Base-by-base conservation (phyloP, 1,284 basidiomycete genomes). In the Puccinia novopanici region DNA sequence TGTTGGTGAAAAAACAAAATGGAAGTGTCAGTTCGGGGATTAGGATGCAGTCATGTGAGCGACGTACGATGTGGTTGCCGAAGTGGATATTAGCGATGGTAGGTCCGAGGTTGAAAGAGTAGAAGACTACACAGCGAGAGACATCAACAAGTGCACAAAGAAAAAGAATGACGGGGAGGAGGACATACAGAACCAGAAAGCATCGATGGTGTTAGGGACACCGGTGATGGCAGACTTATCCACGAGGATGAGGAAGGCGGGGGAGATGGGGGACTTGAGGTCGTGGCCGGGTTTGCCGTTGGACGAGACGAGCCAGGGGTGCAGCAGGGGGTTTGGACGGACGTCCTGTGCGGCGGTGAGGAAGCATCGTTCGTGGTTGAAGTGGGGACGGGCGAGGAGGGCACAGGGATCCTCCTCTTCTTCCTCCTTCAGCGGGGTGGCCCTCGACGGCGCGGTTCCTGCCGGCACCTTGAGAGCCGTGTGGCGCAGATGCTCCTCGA, bases 171-270 rank as follows among this genome's bases (percentile, higher is more conserved):
- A 40, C 45, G 22, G 67, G 24, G n/a, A 42, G 2, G 5, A 30
- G 15, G 61, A 55, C 63, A 54, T 22, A 77, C 75, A 77, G 40
- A 77, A 77, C 75, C 75, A 77, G 30, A 77, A 77, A 10, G 75
- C 75, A 45, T 77, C 75, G 2, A 77, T 34, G 40, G 75, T 77
- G 22, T 52, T 52, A 24, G 75, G 75, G 40, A 77, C 65, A 22
- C 75, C 75, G n/a, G 63, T 65, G 22, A 68, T 61, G 22, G 22
- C 30, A 19, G 75, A 77, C 65, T 77, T 77, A 68, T 77, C 75
- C 48, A 77, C 75, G 27, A 77, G 50, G 52, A 77, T 77, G 37
- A 77, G 50, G 40, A 67, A 55, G 27, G 40, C 75, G 34, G 75
- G 50, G 22, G 75, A 77, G 65, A 68, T n/a, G 27, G 24, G 5